phyloP scores from a whole-genome alignment of 768 basidiomycete genomes.

The Strobilomyces confusus region DNA sequence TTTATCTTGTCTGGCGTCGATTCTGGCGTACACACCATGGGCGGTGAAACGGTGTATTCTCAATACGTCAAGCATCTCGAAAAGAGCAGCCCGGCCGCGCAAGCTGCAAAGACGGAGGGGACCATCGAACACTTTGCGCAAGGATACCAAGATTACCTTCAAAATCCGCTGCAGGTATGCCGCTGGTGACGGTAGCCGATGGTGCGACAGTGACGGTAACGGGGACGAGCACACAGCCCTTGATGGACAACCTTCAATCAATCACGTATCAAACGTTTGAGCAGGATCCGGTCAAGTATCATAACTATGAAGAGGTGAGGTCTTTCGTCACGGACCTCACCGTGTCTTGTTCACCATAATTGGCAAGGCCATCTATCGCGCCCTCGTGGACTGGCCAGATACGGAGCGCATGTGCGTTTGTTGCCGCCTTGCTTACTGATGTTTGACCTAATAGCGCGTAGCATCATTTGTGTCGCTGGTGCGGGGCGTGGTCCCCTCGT shows the following conservation, averaged over 20 bases:
- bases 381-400: constrained; percentile 67
- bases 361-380: constrained; percentile 71
- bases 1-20: constrained; percentile 75
- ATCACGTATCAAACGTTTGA: constrained; percentile 98
- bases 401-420: constrained; percentile 58
- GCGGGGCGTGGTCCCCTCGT: constrained; percentile 95
- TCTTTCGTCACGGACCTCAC: constrained; percentile 6
- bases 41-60: constrained; percentile 82
- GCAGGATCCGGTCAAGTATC: constrained; percentile 95
- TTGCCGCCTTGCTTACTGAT: constrained; percentile 14
- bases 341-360: constrained; percentile 7
- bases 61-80: constrained; percentile 87
- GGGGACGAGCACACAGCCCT: constrained; percentile 49
- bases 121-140: constrained; percentile 88
- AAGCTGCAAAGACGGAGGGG: constrained; percentile 60
- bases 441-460: constrained; percentile 31
- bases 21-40: constrained; percentile 62
- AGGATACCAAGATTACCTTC: constrained; percentile 93
- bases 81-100: constrained; percentile 64
- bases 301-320: constrained; percentile 86
- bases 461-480: constrained; percentile 87
- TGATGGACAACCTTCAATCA: constrained; percentile 97
- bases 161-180: constrained; percentile 85
- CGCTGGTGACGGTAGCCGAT: neutral
- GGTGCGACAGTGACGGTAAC: constrained; percentile 7